A percentile compares a stretch with the other conserved stretches of the same genome.
Evolutionary conservation across 2,329 filamentous ascomycete genomes (phyloP).

Genomic region (Rugonectria rugulosa): DNA sequence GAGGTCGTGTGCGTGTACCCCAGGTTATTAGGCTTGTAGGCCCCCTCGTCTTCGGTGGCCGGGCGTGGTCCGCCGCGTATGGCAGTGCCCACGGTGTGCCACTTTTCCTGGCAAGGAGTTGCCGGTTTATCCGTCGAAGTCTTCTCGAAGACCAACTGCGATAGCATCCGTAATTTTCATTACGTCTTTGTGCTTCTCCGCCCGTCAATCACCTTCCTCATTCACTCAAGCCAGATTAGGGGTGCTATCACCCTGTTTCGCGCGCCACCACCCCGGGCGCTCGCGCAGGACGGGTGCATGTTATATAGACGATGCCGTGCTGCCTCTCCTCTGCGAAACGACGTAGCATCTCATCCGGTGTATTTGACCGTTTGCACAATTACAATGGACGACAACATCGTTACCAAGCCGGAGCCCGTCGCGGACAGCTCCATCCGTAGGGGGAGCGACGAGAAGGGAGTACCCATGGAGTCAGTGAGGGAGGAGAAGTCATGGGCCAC

Average conservation of each 20-base stretch:
- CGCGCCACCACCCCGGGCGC: not conserved
- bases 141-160: conserved; percentile 8
- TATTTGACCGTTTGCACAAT: not conserved
- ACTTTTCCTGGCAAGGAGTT: conserved; percentile 17
- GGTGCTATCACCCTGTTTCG: not conserved
- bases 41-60: not conserved
- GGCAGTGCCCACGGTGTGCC: conserved; percentile 2
- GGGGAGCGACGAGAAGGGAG: conserved; percentile 30
- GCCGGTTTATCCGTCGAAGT: conserved; percentile 21
- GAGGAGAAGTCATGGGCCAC: conserved; percentile 34
- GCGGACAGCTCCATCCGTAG: conserved; percentile 22
- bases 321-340: not conserved
- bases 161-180: conserved; percentile 11
- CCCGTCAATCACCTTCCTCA: conserved; percentile 15
- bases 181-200: conserved; percentile 18
- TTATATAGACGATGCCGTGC: conserved; percentile 5
- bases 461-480: conserved; percentile 1
- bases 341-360: not conserved
- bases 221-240: conserved; percentile 11
- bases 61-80: not conserved
- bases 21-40: conserved; percentile 7
- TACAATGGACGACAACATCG: conserved; percentile 33
- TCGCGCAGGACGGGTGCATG: not conserved
- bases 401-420: conserved; percentile 25
- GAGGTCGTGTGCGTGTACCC: conserved; percentile 10